A percentile compares a stretch with the other conserved stretches of the same genome.
Evolutionary conservation across 805 yeast genomes (phyloP).

Genomic region (Yamadazyma akitaensis): DNA sequence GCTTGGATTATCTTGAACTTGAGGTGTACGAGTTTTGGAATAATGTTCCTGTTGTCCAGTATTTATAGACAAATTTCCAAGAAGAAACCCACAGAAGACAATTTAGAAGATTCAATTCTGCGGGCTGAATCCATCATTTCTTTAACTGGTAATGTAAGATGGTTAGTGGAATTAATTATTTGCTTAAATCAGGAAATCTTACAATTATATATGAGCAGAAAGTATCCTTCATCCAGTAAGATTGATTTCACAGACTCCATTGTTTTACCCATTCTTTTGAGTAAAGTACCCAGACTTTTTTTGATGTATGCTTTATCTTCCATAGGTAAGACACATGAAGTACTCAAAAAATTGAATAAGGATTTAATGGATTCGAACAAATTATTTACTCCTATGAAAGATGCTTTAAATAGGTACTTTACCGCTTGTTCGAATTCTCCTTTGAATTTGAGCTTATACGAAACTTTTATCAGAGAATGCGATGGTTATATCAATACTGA

Average conservation of each 20-base stretch:
- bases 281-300: conserved; percentile 68
- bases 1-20: conserved; percentile 67
- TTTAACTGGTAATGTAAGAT: conserved; percentile 74
- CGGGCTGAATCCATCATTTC: conserved; percentile 61
- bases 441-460: conserved; percentile 53
- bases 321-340: conserved; percentile 58
- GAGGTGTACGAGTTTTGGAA: conserved; percentile 67
- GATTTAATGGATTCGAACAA: conserved; percentile 42
- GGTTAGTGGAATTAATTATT: conserved; percentile 80
- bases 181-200: conserved; percentile 71
- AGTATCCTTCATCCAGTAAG: conserved; percentile 16
- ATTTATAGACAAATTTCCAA: conserved; percentile 64
- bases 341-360: conserved; percentile 54
- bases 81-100: conserved; percentile 51
- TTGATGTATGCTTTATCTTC: conserved; percentile 65
- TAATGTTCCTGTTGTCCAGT: conserved; percentile 58
- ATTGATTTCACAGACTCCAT: conserved; percentile 36
- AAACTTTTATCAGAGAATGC: conserved; percentile 58
- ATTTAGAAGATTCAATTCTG: conserved; percentile 49
- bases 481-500: conserved; percentile 40
- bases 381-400: conserved; percentile 48
- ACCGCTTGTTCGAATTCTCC: conserved; percentile 50
- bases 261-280: conserved; percentile 56
- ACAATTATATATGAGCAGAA: conserved; percentile 34
- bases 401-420: conserved; percentile 50